phyloP scores from a whole-genome alignment of 2,329 filamentous ascomycete genomes.

The Tolypocladium tundrense region DNA sequence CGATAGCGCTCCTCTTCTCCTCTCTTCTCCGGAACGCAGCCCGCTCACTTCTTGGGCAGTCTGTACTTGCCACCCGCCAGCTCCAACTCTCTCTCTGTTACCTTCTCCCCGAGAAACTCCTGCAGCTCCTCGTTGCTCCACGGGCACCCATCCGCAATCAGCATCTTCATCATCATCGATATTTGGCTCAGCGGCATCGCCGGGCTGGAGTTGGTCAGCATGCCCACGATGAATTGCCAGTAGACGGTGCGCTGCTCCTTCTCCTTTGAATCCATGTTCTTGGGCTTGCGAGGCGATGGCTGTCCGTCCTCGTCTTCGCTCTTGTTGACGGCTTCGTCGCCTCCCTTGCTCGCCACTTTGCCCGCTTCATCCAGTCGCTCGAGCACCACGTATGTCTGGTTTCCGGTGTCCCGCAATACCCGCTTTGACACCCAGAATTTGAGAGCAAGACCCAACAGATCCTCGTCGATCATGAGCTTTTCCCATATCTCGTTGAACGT shows the following conservation, averaged over 20 bases:
- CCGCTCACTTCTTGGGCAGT: conserved; percentile 44
- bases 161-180: conserved; percentile 90
- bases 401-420: conserved; percentile 48
- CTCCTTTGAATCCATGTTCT: conserved; percentile 53
- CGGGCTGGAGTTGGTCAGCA: conserved; percentile 83
- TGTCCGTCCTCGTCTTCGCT: conserved; percentile 16
- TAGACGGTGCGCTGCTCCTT: conserved; percentile 56
- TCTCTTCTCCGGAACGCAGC: neutral
- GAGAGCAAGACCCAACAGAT: conserved; percentile 57
- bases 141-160: conserved; percentile 77
- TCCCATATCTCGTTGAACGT: conserved; percentile 44
- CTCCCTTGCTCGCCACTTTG: conserved; percentile 15
- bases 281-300: conserved; percentile 38
- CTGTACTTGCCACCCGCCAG: conserved; percentile 61
- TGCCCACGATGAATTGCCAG: conserved; percentile 85
- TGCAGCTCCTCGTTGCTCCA: conserved; percentile 84
- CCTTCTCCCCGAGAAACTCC: conserved; percentile 70
- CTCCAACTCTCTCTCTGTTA: conserved; percentile 61
- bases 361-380: conserved; percentile 44
- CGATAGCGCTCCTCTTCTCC: neutral
- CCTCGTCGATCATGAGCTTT: conserved; percentile 61
- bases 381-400: conserved; percentile 55
- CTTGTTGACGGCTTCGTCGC: conserved; percentile 17
- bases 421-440: conserved; percentile 61
- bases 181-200: conserved; percentile 75